Evolutionary conservation across 2,329 filamentous ascomycete species (phyloP).

Genomic region (Scytalidium sp.): DNA sequence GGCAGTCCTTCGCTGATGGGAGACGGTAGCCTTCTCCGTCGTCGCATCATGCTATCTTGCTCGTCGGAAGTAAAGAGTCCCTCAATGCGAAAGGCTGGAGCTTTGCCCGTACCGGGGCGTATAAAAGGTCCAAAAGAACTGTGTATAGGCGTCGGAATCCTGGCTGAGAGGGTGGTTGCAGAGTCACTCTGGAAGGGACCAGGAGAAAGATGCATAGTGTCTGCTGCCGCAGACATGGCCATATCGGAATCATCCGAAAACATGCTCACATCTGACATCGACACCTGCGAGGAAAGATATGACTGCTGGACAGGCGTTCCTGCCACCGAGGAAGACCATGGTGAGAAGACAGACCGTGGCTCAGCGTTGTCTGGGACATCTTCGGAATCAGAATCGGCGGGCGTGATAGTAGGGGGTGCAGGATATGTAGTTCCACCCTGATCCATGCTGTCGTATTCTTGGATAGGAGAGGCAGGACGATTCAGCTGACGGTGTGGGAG

Average conservation of each 20-base stretch:
- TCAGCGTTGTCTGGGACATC: conserved; percentile 18
- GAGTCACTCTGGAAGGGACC: conserved; percentile 24
- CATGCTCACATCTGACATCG: conserved; percentile 17
- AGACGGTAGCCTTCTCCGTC: conserved; percentile 26
- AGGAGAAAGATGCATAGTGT: conserved; percentile 25
- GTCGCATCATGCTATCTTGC: conserved; percentile 18
- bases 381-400: conserved; percentile 26
- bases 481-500: conserved; percentile 23
- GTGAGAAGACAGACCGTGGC: conserved; percentile 21
- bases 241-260: conserved; percentile 30
- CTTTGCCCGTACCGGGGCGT: conserved; percentile 14
- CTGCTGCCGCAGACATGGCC: conserved; percentile 11
- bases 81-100: conserved; percentile 11
- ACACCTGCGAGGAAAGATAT: conserved; percentile 19
- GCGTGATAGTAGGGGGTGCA: conserved; percentile 27
- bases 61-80: conserved; percentile 19
- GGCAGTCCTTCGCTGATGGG: conserved; percentile 31
- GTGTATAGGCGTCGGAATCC: conserved; percentile 32
- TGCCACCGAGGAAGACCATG: conserved; percentile 15
- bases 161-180: conserved; percentile 21
- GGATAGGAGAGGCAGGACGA: conserved; percentile 12
- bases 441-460: conserved; percentile 10
- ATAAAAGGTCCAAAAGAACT: conserved; percentile 26
- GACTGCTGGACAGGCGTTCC: conserved; percentile 10
- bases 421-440: conserved; percentile 18